Percentiles rank a stretch among this genome's conserved stretches.
These are phyloP conservation scores for Populus hybrid DNA, from an alignment of 441 rosid species.

Conservation along the genomic window DNA sequence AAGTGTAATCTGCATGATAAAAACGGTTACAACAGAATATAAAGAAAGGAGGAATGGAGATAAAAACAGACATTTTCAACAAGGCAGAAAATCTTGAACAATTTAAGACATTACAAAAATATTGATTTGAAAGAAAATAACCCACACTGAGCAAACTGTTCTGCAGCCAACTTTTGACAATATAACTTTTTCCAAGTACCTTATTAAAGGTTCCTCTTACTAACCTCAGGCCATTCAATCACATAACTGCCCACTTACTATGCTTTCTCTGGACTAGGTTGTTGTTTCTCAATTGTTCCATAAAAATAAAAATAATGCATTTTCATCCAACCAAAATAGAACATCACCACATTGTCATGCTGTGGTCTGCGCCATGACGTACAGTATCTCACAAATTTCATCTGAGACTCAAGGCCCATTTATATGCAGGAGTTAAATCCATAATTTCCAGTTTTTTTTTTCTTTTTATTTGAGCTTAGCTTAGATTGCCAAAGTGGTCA, in stretches of 20 bases:
- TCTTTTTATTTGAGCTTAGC: neutral
- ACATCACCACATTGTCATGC: neutral
- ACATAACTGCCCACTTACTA: neutral
- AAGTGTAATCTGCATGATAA: neutral
- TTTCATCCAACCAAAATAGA: neutral
- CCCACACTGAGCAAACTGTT: neutral
- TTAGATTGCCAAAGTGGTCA: neutral
- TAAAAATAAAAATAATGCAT: neutral
- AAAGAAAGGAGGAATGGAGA: neutral
- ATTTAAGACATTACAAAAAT: neutral
- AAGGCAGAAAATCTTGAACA: neutral
- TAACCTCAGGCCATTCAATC: neutral
- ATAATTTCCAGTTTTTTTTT: neutral
- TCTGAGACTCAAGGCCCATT: neutral
- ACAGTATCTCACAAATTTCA: neutral
- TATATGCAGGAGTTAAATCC: neutral
- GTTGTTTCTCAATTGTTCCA: neutral
- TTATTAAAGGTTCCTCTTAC: neutral
- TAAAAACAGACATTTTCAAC: neutral
- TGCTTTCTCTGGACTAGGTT: neutral
- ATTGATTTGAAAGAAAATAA: neutral
- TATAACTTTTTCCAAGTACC: neutral
- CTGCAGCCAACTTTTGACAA: neutral
- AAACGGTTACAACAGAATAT: neutral
- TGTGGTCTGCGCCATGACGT: neutral